Evolutionary conservation across 176 grass and related monocot genomes (phyloP), one percentile per base, ranked within the genome.

Genomic region (Alopecurus myosuroides): DNA sequence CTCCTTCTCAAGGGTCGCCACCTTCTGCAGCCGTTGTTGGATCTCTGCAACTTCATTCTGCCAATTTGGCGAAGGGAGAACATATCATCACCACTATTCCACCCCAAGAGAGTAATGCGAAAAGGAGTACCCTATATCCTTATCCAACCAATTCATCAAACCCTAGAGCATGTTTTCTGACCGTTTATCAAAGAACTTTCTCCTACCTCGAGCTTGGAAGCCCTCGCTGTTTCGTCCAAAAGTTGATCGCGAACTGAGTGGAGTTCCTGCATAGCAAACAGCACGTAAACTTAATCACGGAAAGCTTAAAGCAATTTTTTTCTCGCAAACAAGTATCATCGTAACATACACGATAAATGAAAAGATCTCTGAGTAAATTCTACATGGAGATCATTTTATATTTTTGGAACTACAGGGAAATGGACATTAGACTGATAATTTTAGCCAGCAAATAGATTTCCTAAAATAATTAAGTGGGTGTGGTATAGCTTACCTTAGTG

Each of bases 131-230:
- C n/a, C 42, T 41, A 65, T n/a, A 19, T 77, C 28, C 22, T 12
- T 18, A 74, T 49, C 17, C 58, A 18, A 71, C 51, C 31, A 71
- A 52, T 52, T 62, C 35, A 82, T 28, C 3, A 40, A 70, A 66
- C 70, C 40, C 8, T 77, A 70, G 12, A 89, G 74, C 61, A 89
- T 63, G 31, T 22, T 65, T 52, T 71, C 23, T 62, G 34, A 84
- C 30, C 35, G 48, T 67, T 49, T 26, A n/a, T n/a, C 13, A 22
- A 57, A 22, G 72, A 39, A 15, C 72, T 58, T 49, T 25, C 30
- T 31, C 39, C 4, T 96, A 99, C 97, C 97, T 99, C 94, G 29
- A 94, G 91, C 79, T 94, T 94, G 76, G 93, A 94, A 70, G 90
- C 89, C 76, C 91, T 96, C 40, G 71, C 77, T 79, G 90, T 84